Base-by-base conservation (phyloP, 805 yeast species). In the Wickerhamiella lipophila region DNA sequence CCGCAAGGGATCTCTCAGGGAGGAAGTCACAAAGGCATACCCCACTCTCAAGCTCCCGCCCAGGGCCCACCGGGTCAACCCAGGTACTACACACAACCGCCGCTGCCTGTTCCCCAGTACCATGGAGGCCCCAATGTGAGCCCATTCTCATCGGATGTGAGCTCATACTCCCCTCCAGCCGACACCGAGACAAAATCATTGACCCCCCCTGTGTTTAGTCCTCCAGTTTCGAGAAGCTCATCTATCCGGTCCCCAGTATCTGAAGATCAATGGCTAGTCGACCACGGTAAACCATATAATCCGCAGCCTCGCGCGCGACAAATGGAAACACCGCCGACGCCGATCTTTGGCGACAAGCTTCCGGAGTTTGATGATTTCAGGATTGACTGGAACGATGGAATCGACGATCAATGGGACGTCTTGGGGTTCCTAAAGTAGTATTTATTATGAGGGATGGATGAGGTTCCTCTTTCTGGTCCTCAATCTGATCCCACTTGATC, bases 311-410 rank as follows among this genome's bases (percentile, higher is more conserved):
- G 36, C 15, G 46, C 46, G 42, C 42, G 48, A 19, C 41, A 22
- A 15, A 18, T 19, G 35, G 42, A 45, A 27, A 45, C 48, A 19
- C 48, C 48, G 42, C 48, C 48, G 18, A 45, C 48, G 23, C 48
- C 48, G 5, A n/a, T 22, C 18, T 29, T 45, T 27, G 23, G 32
- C n/a, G 46, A 42, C 13, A 35, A 45, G 48, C 16, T 19, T 12
- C 36, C 42, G 19, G 48, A 36, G 9, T 21, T 36, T 3, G 42
- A 45, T 12, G 48, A 45, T 15, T 36, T 45, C 26, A 23, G 23
- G 42, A 21, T 34, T 12, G 46, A 42, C 18, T 45, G 48, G 48
- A 45, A 19, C 3, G 48, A 45, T 21, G 42, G 36, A 3, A 21
- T 36, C 3, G 42, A 34, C 8, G 48, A 45, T 13, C 48, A 45